These are phyloP conservation scores for Apiospora malaysiana DNA, from an alignment of 2,329 filamentous ascomycete genomes.

Conservation along the genomic window DNA sequence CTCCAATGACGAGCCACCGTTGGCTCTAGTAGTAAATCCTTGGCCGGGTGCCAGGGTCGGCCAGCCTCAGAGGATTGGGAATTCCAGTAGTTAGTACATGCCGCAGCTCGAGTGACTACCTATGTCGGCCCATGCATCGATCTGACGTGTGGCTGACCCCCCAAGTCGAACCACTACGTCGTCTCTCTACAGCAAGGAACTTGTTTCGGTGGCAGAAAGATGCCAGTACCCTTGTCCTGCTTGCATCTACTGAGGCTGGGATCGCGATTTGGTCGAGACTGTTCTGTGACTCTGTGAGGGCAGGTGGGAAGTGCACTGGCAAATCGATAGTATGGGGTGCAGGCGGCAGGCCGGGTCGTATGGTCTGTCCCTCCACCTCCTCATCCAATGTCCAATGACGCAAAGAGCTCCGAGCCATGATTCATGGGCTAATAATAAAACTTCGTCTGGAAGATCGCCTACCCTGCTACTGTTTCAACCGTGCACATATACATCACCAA, in stretches of 20 bases:
- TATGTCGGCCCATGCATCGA: too few species aligned
- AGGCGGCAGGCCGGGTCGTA: background rate
- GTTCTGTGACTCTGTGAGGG: background rate
- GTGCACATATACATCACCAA: background rate
- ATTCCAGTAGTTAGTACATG: background rate
- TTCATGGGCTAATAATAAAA: slow-evolving; percentile 16
- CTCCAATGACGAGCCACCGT: background rate
- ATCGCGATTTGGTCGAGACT: background rate
- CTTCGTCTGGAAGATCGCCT: background rate
- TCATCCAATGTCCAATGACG: slow-evolving; percentile 8
- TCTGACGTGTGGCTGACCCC: slow-evolving; percentile 14
- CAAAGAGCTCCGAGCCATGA: slow-evolving; percentile 3
- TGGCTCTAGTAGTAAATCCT: background rate
- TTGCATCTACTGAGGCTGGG: background rate
- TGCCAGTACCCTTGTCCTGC: background rate
- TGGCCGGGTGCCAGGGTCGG: background rate
- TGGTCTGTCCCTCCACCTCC: background rate
- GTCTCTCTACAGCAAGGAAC: background rate
- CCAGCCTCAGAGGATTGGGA: background rate
- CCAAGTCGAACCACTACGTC: background rate
- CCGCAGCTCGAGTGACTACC: slow-evolving; percentile 12
- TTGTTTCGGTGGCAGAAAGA: background rate
- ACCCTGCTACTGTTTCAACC: slow-evolving; percentile 13
- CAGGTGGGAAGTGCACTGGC: background rate
- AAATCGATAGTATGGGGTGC: slow-evolving; percentile 6